Base-by-base conservation (phyloP, 2,329 filamentous ascomycete species). In the Aspergillus caelatus region DNA sequence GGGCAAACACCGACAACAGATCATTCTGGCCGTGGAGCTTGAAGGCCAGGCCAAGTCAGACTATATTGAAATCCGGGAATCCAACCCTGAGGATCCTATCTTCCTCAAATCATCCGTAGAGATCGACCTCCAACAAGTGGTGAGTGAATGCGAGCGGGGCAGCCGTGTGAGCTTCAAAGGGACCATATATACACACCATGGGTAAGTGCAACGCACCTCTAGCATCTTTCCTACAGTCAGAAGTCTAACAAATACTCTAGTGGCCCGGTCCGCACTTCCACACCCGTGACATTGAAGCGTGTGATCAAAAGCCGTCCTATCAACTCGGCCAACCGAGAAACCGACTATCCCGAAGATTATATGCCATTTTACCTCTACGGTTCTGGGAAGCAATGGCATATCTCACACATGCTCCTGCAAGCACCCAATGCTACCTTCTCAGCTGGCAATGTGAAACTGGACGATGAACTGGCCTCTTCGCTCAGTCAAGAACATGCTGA, bases 291-390 rank as follows among this genome's bases (percentile, higher is more conserved):
- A 1, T 74, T 71, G 4, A 65, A 64, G 26, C 36, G 54, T 12
- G 62, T 67, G 3, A 50, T 70, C 21, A 68, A 74, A 50, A 68
- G 66, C 57, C 77, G 78, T 4, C 76, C 79, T 0, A 70, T 82
- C 0, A 79, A 77, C 65, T 76, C 75, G 2, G 69, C 69, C 5
- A 71, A 73, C 43, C 78, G 77, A 1, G 74, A 78, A 5, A 54
- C 63, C 0, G 59, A 69, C 0, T 82, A 81, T n/a, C 81, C 80
- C 0, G 16, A 62, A 0, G 66, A 69, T 0, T 76, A 71, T 64
- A 80, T 80, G 76, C 80, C 80, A 0, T 82, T 82, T 59, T 83
- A 82, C 39, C 73, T 82, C 21, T 83, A 82, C 61, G 80, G 81
- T 7, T 73, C 59, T 16, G 52, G 68, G 2, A 52, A 71, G 1